A percentile compares a stretch with the other conserved stretches of the same genome.
Evolutionary conservation across 2,329 filamentous ascomycete genomes (phyloP).

Genomic region (Fusarium buharicum): DNA sequence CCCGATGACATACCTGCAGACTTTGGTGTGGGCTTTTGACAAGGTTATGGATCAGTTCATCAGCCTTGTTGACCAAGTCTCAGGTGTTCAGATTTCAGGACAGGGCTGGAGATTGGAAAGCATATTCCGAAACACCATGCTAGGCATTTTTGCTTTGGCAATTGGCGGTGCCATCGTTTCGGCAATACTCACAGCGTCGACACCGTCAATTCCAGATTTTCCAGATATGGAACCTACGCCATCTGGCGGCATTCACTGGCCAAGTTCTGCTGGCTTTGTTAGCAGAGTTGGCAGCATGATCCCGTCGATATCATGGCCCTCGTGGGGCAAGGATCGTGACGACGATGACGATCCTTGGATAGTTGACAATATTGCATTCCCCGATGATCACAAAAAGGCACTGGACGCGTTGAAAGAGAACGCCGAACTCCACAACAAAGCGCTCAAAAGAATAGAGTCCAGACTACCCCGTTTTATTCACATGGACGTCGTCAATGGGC

Average conservation of each 20-base stretch:
- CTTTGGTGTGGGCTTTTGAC: slow-evolving; percentile 41
- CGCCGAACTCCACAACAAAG: slow-evolving; percentile 50
- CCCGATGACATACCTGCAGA: slow-evolving; percentile 48
- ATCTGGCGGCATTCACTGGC: slow-evolving; percentile 17
- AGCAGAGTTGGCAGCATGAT: slow-evolving; percentile 39
- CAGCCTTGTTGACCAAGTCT: slow-evolving; percentile 30
- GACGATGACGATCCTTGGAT: slow-evolving; percentile 30
- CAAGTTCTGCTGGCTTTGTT: slow-evolving; percentile 22
- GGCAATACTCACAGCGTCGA: not conserved
- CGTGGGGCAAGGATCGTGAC: slow-evolving; percentile 31
- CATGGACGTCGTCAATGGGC: slow-evolving; percentile 64
- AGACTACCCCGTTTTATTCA: slow-evolving; percentile 68
- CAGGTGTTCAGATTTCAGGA: slow-evolving; percentile 2
- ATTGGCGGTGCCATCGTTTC: slow-evolving; percentile 2
- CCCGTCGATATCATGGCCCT: slow-evolving; percentile 46
- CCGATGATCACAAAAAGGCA: slow-evolving; percentile 46
- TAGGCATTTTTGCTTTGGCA: slow-evolving; percentile 6
- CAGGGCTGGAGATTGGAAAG: not conserved
- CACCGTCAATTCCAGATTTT: slow-evolving; percentile 8
- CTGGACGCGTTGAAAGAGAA: slow-evolving; percentile 47
- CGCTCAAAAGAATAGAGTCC: slow-evolving; percentile 57
- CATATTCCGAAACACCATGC: not conserved
- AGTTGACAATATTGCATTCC: slow-evolving; percentile 30
- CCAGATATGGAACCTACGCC: slow-evolving; percentile 15
- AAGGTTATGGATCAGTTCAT: slow-evolving; percentile 34